These are phyloP conservation scores for Phialophora tarda DNA, from an alignment of 2,329 filamentous ascomycete species.

Conservation along the genomic window DNA sequence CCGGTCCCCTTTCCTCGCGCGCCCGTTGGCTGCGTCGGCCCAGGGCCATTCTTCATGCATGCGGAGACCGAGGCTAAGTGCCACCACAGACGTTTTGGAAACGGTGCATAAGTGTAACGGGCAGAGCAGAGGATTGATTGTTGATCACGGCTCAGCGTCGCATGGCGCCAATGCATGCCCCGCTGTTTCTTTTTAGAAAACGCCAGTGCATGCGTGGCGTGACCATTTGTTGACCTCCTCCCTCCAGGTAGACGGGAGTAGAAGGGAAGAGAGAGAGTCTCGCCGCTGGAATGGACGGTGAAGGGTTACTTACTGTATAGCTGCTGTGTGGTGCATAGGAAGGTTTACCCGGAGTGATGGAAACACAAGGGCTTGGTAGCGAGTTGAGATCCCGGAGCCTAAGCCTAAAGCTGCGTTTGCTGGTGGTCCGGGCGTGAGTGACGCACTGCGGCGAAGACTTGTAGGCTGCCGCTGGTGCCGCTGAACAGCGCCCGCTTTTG, in stretches of 20 bases:
- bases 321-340: not conserved
- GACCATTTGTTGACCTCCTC: not conserved
- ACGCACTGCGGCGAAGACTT: not conserved
- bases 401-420: not conserved
- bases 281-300: too few relatives aligned
- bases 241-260: not conserved
- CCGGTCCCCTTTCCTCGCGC: too few relatives aligned
- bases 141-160: not conserved
- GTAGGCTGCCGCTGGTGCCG: too few relatives aligned
- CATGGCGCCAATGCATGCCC: constrained; percentile 3
- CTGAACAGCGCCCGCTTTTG: not conserved
- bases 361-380: constrained; percentile 3
- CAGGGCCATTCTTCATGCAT: constrained; percentile 3
- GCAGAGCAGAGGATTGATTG: not conserved
- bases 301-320: too few relatives aligned
- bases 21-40: not conserved
- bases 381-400: not conserved
- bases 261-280: not conserved
- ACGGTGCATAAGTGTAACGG: constrained; percentile 12
- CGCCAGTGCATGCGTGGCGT: not conserved
- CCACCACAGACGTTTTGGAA: constrained; percentile 11
- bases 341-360: not conserved
- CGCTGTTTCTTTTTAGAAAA: not conserved
- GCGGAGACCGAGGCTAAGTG: constrained; percentile 18
- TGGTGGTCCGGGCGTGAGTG: not conserved